Percentiles rank a stretch among this genome's conserved stretches.
Conservation (phyloP, 192 early-diverging fungal species). For the Coemansia sp. region DNA sequence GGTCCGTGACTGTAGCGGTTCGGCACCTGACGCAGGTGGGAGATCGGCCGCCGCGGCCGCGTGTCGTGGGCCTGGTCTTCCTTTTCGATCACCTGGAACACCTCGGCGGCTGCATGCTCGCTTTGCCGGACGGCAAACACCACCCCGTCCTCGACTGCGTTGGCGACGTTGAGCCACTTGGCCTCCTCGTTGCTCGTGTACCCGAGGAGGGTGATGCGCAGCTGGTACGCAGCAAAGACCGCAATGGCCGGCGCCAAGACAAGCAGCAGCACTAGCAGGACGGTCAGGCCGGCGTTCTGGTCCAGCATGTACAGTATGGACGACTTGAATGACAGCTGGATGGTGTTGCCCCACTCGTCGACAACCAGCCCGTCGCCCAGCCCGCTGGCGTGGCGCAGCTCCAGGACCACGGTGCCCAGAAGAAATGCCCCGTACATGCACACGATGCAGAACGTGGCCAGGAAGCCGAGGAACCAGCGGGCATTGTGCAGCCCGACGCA, state of each 20-base stretch:
- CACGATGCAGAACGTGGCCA: conserved; percentile 23
- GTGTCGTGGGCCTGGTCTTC: conserved; percentile 31
- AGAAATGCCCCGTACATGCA: conserved; percentile 40
- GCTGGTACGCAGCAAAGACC: conserved; percentile 33
- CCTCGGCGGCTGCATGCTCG: background rate
- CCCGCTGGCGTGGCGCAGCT: conserved; percentile 23
- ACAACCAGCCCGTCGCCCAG: conserved; percentile 10
- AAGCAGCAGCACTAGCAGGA: conserved; percentile 24
- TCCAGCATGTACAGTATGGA: conserved; percentile 34
- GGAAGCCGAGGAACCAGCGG: conserved; percentile 43
- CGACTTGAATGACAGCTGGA: conserved; percentile 22
- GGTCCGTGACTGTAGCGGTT: conserved; percentile 40
- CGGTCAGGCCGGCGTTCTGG: conserved; percentile 17
- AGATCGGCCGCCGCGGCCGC: conserved; percentile 17
- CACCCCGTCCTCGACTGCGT: conserved; percentile 36
- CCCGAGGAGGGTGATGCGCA: conserved; percentile 39
- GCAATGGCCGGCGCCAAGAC: conserved; percentile 34
- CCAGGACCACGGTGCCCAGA: conserved; percentile 21
- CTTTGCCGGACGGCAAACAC: conserved; percentile 21
- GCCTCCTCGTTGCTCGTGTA: conserved; percentile 46
- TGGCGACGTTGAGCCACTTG: conserved; percentile 42
- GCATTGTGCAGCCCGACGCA: conserved; percentile 47
- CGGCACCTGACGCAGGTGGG: conserved; percentile 24
- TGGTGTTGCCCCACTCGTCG: conserved; percentile 10
- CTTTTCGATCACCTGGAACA: conserved; percentile 27